Base-by-base conservation (phyloP, 75 land plant genomes). In the Picea glauca region DNA sequence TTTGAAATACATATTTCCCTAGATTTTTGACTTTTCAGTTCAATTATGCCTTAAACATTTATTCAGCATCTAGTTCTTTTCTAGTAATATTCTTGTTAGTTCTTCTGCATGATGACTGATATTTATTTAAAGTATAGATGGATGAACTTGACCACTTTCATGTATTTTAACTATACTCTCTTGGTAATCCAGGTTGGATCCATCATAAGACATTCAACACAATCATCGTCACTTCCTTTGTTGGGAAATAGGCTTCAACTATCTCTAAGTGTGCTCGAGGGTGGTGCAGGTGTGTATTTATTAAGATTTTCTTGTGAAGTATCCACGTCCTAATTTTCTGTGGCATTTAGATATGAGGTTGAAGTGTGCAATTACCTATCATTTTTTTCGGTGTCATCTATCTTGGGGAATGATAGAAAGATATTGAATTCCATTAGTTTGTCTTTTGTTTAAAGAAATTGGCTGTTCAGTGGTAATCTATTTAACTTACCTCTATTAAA, bases 201-300 rank as follows among this genome's bases (percentile, higher is more conserved):
- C 3, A 3, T 40, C 9, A 46, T 70, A 11, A 70, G 73, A 40
- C 73, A 70, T 70, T 70, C 73, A 20, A n/a, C 23, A 18, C 73
- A 70, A 14, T 66, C 70, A 33, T 66, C 40, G 15, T 66, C 70
- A 40, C 40, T 38, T 70, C 73, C 73, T 4, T 21, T 70, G 38
- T 70, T 40, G 54, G 73, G 73, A 38, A 33, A 70, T 46, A 70
- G 73, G 54, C 73, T 70, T 70, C 54, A 70, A 20, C 46, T 38
- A 20, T n/a, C 40, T 70, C 21, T 70, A n/a, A 18, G 40, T 40
- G 40, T 38, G 7, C 23, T 70, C 73, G 40, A 40, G 43, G 40
- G 26, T 18, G 73, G 17, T 70, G n/a, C 73, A 70, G 73, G 73
- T 70, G 20, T 70, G 73, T 40, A 40, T 7, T 20, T 63, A 23